A percentile compares a stretch with the other conserved stretches of the same genome.
Conservation (phyloP, 306 rosid genomes). For the Sicyos edulis region DNA sequence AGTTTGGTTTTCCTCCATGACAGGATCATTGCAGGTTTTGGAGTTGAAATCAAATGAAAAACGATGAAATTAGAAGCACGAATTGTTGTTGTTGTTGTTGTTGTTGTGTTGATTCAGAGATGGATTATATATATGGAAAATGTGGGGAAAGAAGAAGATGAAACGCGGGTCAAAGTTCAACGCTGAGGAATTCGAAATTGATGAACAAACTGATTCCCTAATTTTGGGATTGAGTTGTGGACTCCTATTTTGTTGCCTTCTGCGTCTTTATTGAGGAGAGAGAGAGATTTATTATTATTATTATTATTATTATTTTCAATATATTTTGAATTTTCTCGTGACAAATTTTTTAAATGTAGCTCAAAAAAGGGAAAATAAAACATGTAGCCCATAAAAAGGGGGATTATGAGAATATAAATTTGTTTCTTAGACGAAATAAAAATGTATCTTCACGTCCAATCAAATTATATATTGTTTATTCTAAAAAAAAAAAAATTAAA, state of each 20-base stretch:
- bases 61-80: no score
- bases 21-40: constrained; percentile 40
- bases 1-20: constrained; percentile 56
- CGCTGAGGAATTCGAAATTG: not conserved
- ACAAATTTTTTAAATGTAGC: not conserved
- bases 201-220: not conserved
- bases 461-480: no score
- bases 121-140: not conserved
- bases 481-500: no score
- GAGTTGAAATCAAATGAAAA: not conserved
- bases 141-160: not conserved
- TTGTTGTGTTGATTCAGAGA: not conserved
- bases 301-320: not conserved
- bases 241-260: not conserved
- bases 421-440: no score
- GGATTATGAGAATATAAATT: no score
- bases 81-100: not conserved
- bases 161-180: constrained; percentile 3
- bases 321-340: not conserved
- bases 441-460: no score
- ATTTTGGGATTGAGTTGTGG: not conserved
- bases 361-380: not conserved
- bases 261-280: not conserved
- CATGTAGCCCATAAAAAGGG: not conserved
- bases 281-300: not conserved